phyloP scores from a whole-genome alignment of 2,329 filamentous ascomycete genomes.

The Venturia effusa region DNA sequence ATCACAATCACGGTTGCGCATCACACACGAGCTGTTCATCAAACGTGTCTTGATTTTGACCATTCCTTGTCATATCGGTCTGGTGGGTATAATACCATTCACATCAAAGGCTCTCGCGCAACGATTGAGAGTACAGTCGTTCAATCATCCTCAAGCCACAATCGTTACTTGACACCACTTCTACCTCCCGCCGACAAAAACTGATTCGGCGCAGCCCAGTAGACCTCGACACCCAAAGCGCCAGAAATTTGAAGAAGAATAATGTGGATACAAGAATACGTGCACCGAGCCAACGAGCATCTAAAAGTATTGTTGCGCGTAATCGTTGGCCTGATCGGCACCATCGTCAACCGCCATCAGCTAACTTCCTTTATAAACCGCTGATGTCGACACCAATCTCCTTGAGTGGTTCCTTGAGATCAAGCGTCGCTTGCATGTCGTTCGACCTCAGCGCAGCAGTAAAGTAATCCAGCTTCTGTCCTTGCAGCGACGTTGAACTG shows the following conservation, averaged over 20 bases:
- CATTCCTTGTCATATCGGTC: not conserved
- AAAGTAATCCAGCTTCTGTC: conserved; percentile 45
- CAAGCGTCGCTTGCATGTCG: conserved; percentile 42
- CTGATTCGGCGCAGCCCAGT: not conserved
- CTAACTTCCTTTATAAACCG: not conserved
- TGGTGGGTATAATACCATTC: not conserved
- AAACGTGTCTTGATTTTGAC: too few relatives aligned
- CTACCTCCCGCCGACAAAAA: not conserved
- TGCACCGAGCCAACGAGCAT: not conserved
- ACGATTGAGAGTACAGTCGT: not conserved
- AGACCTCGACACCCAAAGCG: not conserved
- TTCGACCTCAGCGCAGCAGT: conserved; percentile 41
- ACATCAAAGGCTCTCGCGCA: not conserved
- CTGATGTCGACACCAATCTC: conserved; percentile 5
- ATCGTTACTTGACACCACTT: not conserved
- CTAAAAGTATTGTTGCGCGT: not conserved
- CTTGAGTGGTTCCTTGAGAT: conserved; percentile 36
- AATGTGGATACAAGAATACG: not conserved
- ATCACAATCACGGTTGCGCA: too few relatives aligned
- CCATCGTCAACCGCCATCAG: not conserved
- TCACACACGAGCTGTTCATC: too few relatives aligned
- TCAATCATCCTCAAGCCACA: too few relatives aligned
- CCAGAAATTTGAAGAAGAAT: not conserved
- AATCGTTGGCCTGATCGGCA: not conserved
- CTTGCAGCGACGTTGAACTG: conserved; percentile 36